Base-by-base conservation (phyloP, 768 basidiomycete genomes). In the Suillus clintonianus region DNA sequence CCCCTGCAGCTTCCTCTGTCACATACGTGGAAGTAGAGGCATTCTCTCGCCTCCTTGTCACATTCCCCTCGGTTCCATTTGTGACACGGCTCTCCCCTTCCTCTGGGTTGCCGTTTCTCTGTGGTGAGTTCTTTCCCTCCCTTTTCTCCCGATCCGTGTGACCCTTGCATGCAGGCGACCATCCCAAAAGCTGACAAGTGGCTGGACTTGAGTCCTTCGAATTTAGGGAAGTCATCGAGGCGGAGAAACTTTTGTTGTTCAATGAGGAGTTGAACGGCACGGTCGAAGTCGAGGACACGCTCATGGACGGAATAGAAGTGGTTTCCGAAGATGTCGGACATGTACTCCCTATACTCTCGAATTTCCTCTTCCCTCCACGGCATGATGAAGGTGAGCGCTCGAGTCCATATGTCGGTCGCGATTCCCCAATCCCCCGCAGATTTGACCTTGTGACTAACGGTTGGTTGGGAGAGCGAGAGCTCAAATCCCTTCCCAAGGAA, bases 61-160 rank as follows among this genome's bases (percentile, higher is more conserved):
- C 47, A 48, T 15, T 48, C 22, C 0, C 48, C 48, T 8, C 7
- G 14, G 6, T 50, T 50, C 48, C 48, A 50, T 1, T 50, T 50
- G 7, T 50, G 48, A 15, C 48, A 27, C 0, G 15, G 43, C 2
- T 59, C 37, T 0, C 57, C 24, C 22, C 9, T 19, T 24, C n/a
- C 57, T 4, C 6, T 5, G 10, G 22, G 6, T 17, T 59, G 54
- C 1, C 2, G 15, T 4, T 11, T 43, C 0, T 19, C 15, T 15
- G 8, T 2, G 9, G 42, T 2, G 8, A 19, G 9, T 3, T 43
- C 17, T 5, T n/a, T 43, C 1, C 17, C 7, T 0, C 22, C 9
- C 10, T 43, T 43, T 0, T 5, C 19, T 2, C 19, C 9, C 0
- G n/a, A n/a, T 0, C 4, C n/a, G 11, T 43, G 27, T 2, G 27